These are phyloP conservation scores for Chlamydomonas sphaeroides DNA, from an alignment of 139 green algal genomes.

Conservation along the genomic window DNA sequence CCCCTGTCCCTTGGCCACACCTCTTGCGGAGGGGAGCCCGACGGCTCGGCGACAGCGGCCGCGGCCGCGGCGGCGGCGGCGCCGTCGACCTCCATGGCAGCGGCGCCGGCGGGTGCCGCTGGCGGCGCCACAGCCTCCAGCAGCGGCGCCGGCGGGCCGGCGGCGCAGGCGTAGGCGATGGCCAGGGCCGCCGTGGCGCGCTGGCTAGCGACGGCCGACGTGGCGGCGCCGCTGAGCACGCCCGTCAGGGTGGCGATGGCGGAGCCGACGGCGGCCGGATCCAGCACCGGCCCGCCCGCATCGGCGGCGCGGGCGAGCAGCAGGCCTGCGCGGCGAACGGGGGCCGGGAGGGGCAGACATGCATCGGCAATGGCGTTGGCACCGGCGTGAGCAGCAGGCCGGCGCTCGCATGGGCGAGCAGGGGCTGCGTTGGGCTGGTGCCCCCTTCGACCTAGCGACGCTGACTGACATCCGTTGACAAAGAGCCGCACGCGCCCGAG, in stretches of 20 bases:
- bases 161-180: conserved; percentile 12
- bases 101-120: not conserved
- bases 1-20: too few species aligned
- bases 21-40: too few species aligned
- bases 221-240: conserved; percentile 36
- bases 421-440: too few species aligned
- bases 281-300: not conserved
- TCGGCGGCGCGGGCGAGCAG: not conserved
- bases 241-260: not conserved
- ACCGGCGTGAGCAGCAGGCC: too few species aligned
- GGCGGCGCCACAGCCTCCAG: not conserved
- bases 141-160: conserved; percentile 8
- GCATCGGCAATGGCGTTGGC: too few species aligned
- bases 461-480: too few species aligned
- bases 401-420: too few species aligned
- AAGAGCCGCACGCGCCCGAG: too few species aligned
- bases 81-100: not conserved
- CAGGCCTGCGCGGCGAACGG: not conserved
- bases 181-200: conserved; percentile 19
- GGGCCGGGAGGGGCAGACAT: too few species aligned
- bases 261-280: not conserved
- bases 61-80: too few species aligned
- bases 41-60: too few species aligned
- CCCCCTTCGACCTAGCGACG: too few species aligned
- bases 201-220: conserved; percentile 54